Conservation (phyloP, 2,329 filamentous ascomycete genomes). For the Fusarium poae region DNA sequence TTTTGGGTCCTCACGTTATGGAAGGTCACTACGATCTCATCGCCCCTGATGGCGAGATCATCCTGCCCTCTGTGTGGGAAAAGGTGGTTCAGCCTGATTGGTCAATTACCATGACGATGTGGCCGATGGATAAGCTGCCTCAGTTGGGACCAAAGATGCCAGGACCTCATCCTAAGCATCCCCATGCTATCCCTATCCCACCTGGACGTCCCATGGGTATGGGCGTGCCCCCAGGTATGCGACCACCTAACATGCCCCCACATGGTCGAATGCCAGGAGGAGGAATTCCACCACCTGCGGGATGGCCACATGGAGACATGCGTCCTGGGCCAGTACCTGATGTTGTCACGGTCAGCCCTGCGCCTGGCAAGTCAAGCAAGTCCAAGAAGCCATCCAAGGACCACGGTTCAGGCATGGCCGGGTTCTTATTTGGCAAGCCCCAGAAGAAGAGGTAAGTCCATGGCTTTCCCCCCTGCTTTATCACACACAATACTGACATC, state of each 20-base stretch:
- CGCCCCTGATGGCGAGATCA: slow-evolving; percentile 84
- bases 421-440: slow-evolving; percentile 50
- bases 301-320: slow-evolving; percentile 34
- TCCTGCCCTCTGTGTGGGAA: slow-evolving; percentile 83
- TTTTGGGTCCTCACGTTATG: slow-evolving; percentile 80
- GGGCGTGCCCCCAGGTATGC: slow-evolving; percentile 16
- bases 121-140: slow-evolving; percentile 65
- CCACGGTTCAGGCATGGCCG: slow-evolving; percentile 35
- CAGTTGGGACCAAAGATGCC: slow-evolving; percentile 44
- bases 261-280: slow-evolving; percentile 13
- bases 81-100: slow-evolving; percentile 81
- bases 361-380: slow-evolving; percentile 37
- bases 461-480: no score
- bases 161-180: slow-evolving; percentile 19
- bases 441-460: slow-evolving; percentile 51
- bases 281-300: slow-evolving; percentile 41
- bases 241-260: slow-evolving; percentile 22
- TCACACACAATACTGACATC: slow-evolving; percentile 16
- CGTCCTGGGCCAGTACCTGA: slow-evolving; percentile 31
- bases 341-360: slow-evolving; percentile 43
- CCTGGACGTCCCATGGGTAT: slow-evolving; percentile 10
- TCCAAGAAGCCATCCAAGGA: slow-evolving; percentile 43
- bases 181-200: slow-evolving; percentile 27
- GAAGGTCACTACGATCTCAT: slow-evolving; percentile 85
- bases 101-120: slow-evolving; percentile 69